These are phyloP conservation scores for Blechomonas ayalai DNA, from an alignment of 208 protist genomes.

Conservation along the genomic window DNA sequence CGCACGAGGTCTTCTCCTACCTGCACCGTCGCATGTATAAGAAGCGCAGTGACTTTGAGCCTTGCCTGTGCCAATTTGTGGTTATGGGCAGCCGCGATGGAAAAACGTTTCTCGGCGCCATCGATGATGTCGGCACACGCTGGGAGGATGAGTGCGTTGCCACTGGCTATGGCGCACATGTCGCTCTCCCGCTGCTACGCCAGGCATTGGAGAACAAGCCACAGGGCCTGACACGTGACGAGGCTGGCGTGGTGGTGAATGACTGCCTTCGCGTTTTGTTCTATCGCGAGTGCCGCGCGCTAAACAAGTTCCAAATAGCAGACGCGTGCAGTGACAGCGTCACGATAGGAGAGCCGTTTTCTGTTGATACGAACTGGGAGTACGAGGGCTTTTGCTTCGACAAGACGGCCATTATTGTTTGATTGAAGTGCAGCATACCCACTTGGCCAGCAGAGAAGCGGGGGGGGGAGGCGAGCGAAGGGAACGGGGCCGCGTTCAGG, in stretches of 20 bases:
- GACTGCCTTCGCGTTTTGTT: constrained; percentile 94
- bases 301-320: constrained; percentile 93
- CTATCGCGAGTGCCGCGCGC: constrained; percentile 95
- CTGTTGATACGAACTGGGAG: constrained; percentile 92
- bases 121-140: constrained; percentile 93
- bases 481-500: too few relatives aligned
- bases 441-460: too few relatives aligned
- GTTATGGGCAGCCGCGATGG: constrained; percentile 87
- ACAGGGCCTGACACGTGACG: constrained; percentile 71
- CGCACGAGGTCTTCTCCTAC: constrained; percentile 91
- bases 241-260: constrained; percentile 82
- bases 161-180: constrained; percentile 94
- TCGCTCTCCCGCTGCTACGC: constrained; percentile 92
- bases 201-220: constrained; percentile 75
- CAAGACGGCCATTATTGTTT: constrained; percentile 85
- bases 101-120: constrained; percentile 90
- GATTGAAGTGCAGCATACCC: too few relatives aligned
- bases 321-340: constrained; percentile 64
- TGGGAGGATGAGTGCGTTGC: constrained; percentile 91
- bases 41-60: constrained; percentile 94
- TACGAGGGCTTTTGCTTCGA: constrained; percentile 81
- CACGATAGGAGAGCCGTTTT: constrained; percentile 86
- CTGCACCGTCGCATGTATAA: constrained; percentile 92
- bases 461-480: too few relatives aligned
- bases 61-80: constrained; percentile 94